Evolutionary conservation across 805 yeast genomes (phyloP).

Genomic region (Lachancea fermentati): DNA sequence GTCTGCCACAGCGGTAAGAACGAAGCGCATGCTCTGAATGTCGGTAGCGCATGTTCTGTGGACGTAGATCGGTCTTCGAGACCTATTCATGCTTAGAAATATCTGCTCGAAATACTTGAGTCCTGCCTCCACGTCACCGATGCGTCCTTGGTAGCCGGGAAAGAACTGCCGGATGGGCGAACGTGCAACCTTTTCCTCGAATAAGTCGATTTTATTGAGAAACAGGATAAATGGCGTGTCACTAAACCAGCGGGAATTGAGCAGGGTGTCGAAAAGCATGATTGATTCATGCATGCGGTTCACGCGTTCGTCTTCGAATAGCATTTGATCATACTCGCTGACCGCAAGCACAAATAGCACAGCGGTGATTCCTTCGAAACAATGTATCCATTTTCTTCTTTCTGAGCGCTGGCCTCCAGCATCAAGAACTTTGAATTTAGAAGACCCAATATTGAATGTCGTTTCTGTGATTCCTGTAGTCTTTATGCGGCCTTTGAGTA

Average conservation of each 20-base stretch:
- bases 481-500: slow-evolving; percentile 83
- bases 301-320: slow-evolving; percentile 84
- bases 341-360: slow-evolving; percentile 84
- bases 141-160: slow-evolving; percentile 69
- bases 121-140: slow-evolving; percentile 61
- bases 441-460: slow-evolving; percentile 59
- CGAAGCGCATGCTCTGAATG: slow-evolving; percentile 80
- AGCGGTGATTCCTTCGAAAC: slow-evolving; percentile 85
- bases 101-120: slow-evolving; percentile 62
- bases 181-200: slow-evolving; percentile 59
- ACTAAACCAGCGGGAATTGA: slow-evolving; percentile 80
- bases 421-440: slow-evolving; percentile 73
- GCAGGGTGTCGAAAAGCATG: slow-evolving; percentile 71
- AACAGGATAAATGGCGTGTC: slow-evolving; percentile 86
- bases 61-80: slow-evolving; percentile 72
- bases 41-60: slow-evolving; percentile 97
- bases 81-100: slow-evolving; percentile 57
- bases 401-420: slow-evolving; percentile 97
- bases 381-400: slow-evolving; percentile 90
- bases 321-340: slow-evolving; percentile 85
- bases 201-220: slow-evolving; percentile 80
- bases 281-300: slow-evolving; percentile 90
- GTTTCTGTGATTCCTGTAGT: slow-evolving; percentile 95
- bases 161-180: slow-evolving; percentile 68
- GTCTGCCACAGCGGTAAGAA: slow-evolving; percentile 88